These are phyloP conservation scores for Triadica sebifera DNA, from an alignment of 345 rosid genomes.

Conservation along the genomic window DNA sequence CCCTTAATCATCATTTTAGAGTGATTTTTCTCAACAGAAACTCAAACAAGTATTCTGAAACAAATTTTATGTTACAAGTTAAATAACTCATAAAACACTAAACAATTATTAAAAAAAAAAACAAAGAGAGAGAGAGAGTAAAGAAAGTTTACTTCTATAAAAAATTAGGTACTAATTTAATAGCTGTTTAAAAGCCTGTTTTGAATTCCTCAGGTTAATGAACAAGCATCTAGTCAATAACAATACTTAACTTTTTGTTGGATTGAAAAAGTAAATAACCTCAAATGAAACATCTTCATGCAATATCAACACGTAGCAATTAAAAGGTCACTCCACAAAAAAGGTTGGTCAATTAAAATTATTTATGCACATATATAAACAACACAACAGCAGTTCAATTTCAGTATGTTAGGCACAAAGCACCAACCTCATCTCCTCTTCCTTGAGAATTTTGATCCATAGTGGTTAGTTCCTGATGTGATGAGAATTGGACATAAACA, in stretches of 20 bases:
- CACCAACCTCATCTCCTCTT: conserved; percentile 92
- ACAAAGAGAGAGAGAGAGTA: background rate
- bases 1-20: background rate
- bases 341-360: background rate
- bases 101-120: too few species aligned
- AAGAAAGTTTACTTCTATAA: background rate
- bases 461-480: conserved; percentile 98
- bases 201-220: background rate
- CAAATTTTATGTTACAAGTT: too few species aligned
- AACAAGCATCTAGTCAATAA: background rate
- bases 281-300: background rate
- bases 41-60: background rate
- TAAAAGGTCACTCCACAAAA: background rate
- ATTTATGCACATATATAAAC: background rate
- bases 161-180: background rate
- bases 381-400: conserved; percentile 5
- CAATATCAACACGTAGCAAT: background rate
- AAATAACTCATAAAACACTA: too few species aligned
- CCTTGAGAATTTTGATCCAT: conserved; percentile 90
- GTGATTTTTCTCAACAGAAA: background rate
- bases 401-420: conserved; percentile 1
- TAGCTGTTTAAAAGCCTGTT: background rate
- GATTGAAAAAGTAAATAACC: background rate
- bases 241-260: background rate
- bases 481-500: conserved; percentile 94